A percentile compares a stretch with the other conserved stretches of the same genome.
These are phyloP conservation scores for Nemophila menziesii DNA, from an alignment of 257 asterid species.

Conservation along the genomic window DNA sequence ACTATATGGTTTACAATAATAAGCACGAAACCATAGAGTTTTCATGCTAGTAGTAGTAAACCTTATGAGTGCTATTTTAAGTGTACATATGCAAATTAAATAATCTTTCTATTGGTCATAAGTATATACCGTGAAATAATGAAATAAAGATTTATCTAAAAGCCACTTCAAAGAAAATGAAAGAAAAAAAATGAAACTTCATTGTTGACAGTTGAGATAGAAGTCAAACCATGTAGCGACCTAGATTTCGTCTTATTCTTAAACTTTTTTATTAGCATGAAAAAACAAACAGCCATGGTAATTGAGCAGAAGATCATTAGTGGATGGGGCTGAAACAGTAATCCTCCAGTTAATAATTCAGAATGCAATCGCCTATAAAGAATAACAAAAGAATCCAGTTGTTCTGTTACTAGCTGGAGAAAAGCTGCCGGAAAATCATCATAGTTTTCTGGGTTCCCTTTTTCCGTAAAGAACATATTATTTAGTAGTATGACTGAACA, in stretches of 20 bases:
- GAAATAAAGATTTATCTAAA: too few relatives aligned
- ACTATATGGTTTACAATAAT: too few relatives aligned
- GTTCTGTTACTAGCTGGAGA: background rate
- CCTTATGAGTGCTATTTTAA: too few relatives aligned
- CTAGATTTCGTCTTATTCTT: background rate
- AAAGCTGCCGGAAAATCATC: background rate
- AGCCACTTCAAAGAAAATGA: background rate
- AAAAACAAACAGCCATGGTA: background rate
- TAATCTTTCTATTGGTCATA: too few relatives aligned
- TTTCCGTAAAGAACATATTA: background rate
- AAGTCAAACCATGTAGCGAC: background rate
- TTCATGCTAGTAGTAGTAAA: too few relatives aligned
- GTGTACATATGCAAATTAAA: too few relatives aligned
- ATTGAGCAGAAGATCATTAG: background rate
- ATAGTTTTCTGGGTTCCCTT: background rate
- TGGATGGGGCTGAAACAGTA: background rate
- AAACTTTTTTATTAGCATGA: background rate
- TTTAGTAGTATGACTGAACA: too few relatives aligned
- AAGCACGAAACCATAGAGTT: too few relatives aligned
- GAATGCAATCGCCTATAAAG: background rate
- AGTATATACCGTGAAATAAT: too few relatives aligned
- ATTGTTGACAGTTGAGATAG: background rate
- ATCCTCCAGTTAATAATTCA: background rate
- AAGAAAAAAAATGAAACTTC: background rate
- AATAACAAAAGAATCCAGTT: background rate